A percentile compares a stretch with the other conserved stretches of the same genome.
Conservation (phyloP, 768 basidiomycete species). For the Calocera cornea region DNA sequence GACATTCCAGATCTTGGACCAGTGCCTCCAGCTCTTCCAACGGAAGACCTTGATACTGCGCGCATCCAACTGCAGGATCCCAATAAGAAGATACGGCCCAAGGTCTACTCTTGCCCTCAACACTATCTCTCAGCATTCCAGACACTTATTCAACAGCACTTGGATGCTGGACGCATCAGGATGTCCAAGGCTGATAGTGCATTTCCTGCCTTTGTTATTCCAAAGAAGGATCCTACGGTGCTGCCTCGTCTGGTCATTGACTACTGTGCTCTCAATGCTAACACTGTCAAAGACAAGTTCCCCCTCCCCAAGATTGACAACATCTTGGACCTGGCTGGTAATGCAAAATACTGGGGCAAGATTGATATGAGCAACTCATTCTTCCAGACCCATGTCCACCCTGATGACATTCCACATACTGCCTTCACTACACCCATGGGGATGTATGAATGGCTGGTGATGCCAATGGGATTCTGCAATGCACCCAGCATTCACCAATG, state of each 20-base stretch:
- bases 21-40: too few relatives aligned
- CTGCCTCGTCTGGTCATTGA: constrained; percentile 29
- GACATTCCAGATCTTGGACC: too few relatives aligned
- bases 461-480: constrained; percentile 16
- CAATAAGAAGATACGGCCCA: too few relatives aligned
- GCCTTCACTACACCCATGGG: constrained; percentile 14
- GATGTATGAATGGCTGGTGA: constrained; percentile 11
- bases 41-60: too few relatives aligned
- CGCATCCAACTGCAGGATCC: too few relatives aligned
- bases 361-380: constrained; percentile 24
- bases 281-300: constrained; percentile 22
- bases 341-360: too few relatives aligned
- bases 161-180: constrained; percentile 23
- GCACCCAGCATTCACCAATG: constrained; percentile 15
- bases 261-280: constrained; percentile 24
- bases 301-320: constrained; percentile 15
- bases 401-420: constrained; percentile 11
- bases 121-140: constrained; percentile 19
- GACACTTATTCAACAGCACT: constrained; percentile 24
- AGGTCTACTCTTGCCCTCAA: too few relatives aligned
- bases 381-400: constrained; percentile 28
- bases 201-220: constrained; percentile 19
- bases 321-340: not conserved
- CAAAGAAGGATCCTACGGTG: constrained; percentile 20
- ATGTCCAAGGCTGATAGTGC: constrained; percentile 18